Percentiles rank a stretch among this genome's conserved stretches.
Conservation (phyloP, 345 rosid species). For the Arabis alpina region DNA sequence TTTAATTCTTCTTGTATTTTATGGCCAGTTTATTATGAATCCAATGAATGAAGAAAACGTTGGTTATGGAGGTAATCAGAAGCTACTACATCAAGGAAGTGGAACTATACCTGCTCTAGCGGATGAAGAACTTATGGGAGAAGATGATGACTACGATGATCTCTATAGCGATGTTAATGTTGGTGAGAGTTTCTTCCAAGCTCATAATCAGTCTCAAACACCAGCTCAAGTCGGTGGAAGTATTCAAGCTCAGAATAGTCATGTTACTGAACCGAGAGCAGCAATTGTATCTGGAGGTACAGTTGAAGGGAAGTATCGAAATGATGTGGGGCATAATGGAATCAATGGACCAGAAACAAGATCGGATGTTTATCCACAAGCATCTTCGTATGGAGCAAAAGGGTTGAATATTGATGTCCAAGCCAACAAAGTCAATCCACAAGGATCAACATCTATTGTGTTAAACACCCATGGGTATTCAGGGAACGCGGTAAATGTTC, state of each 20-base stretch:
- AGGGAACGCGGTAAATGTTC: slow-evolving; percentile 53
- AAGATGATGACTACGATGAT: slow-evolving; percentile 88
- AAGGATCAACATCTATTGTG: slow-evolving; percentile 52
- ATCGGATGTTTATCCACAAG: slow-evolving; percentile 51
- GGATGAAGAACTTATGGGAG: slow-evolving; percentile 77
- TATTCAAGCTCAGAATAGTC: slow-evolving; percentile 45
- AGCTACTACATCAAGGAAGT: slow-evolving; percentile 68
- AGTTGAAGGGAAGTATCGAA: slow-evolving; percentile 56
- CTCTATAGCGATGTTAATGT: slow-evolving; percentile 88
- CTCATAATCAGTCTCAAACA: slow-evolving; percentile 56
- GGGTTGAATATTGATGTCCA: slow-evolving; percentile 55
- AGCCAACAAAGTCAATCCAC: slow-evolving; percentile 51
- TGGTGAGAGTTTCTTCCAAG: slow-evolving; percentile 73
- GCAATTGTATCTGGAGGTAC: slow-evolving; percentile 50
- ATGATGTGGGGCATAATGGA: slow-evolving; percentile 45
- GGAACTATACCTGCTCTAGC: slow-evolving; percentile 87
- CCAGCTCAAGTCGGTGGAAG: slow-evolving; percentile 51
- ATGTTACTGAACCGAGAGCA: slow-evolving; percentile 50
- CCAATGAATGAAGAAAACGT: slow-evolving; percentile 64
- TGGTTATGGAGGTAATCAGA: slow-evolving; percentile 62
- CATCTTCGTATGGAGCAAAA: slow-evolving; percentile 51
- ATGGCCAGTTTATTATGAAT: slow-evolving; percentile 49
- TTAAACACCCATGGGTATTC: slow-evolving; percentile 54
- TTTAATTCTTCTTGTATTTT: slow-evolving; percentile 34
- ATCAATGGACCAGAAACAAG: slow-evolving; percentile 56